Evolutionary conservation across 2,329 filamentous ascomycete species (phyloP).

Genomic region (Scedosporium dehoogii): DNA sequence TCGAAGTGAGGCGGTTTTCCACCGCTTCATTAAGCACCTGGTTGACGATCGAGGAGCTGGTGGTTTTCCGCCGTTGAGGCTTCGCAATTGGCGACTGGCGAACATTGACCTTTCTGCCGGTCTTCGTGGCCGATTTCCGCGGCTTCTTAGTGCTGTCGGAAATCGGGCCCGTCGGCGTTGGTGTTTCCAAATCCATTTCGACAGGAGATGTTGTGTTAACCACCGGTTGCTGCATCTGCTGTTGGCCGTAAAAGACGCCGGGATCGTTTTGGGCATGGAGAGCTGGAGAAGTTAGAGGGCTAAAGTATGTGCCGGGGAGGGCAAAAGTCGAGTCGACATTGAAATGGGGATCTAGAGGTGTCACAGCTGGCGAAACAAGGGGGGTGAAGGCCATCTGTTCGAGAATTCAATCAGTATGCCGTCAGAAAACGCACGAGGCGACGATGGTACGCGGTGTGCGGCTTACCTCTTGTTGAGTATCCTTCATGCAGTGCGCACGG

Average conservation of each 20-base stretch:
- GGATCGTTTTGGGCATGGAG: conserved; percentile 60
- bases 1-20: conserved; percentile 17
- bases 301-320: conserved; percentile 67
- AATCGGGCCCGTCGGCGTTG: conserved; percentile 19
- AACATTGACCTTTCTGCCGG: conserved; percentile 40
- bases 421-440: not conserved
- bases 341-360: conserved; percentile 65
- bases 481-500: conserved; percentile 53
- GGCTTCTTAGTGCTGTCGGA: conserved; percentile 42
- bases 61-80: conserved; percentile 45
- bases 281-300: conserved; percentile 71
- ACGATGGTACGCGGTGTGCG: conserved; percentile 9
- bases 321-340: conserved; percentile 47
- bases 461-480: conserved; percentile 60
- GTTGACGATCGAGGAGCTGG: conserved; percentile 46
- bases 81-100: conserved; percentile 67
- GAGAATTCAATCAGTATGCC: conserved; percentile 15
- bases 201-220: conserved; percentile 42
- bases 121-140: conserved; percentile 40
- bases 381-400: conserved; percentile 65
- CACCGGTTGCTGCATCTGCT: conserved; percentile 24
- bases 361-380: conserved; percentile 74
- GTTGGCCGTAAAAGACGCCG: conserved; percentile 32
- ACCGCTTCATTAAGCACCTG: conserved; percentile 45
- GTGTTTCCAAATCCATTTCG: conserved; percentile 45